Conservation (phyloP, 2,329 filamentous ascomycete species). For the Fusarium cyanostomum region DNA sequence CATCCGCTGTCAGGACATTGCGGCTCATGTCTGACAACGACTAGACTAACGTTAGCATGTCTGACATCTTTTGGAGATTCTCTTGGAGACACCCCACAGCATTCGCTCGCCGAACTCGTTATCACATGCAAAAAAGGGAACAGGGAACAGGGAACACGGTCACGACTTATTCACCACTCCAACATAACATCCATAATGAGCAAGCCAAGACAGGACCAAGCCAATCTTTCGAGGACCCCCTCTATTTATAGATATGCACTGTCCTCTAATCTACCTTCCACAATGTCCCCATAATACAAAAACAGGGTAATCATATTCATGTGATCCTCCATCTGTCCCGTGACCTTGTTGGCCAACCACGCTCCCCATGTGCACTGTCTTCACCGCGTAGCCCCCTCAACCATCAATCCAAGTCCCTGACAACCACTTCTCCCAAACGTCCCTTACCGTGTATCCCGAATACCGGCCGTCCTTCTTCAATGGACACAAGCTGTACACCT, state of each 20-base stretch:
- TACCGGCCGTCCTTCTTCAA: slow-evolving; percentile 3
- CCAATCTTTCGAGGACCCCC: slow-evolving; percentile 14
- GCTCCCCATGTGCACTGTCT: slow-evolving; percentile 5
- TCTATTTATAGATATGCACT: slow-evolving; percentile 34
- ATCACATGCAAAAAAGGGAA: slow-evolving; percentile 37
- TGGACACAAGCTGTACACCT: slow-evolving; percentile 9
- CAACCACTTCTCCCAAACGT: slow-evolving; percentile 8
- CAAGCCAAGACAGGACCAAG: neutral
- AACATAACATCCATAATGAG: slow-evolving; percentile 3
- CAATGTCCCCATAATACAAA: slow-evolving; percentile 10
- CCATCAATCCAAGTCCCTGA: slow-evolving; percentile 14
- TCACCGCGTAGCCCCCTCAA: slow-evolving; percentile 4
- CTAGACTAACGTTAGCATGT: too few relatives aligned
- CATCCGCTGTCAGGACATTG: neutral
- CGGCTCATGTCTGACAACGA: too few relatives aligned
- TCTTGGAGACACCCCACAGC: slow-evolving; percentile 10
- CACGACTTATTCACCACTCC: neutral
- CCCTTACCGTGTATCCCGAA: slow-evolving; percentile 1
- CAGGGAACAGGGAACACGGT: too few relatives aligned
- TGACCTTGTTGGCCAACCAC: slow-evolving; percentile 15
- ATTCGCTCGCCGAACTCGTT: slow-evolving; percentile 1
- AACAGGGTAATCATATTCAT: slow-evolving; percentile 36
- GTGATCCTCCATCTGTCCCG: slow-evolving; percentile 22
- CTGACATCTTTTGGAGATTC: slow-evolving; percentile 12
- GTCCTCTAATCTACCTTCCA: slow-evolving; percentile 22